Conservation (phyloP, 345 rosid genomes). For the Murraya koenigii region DNA sequence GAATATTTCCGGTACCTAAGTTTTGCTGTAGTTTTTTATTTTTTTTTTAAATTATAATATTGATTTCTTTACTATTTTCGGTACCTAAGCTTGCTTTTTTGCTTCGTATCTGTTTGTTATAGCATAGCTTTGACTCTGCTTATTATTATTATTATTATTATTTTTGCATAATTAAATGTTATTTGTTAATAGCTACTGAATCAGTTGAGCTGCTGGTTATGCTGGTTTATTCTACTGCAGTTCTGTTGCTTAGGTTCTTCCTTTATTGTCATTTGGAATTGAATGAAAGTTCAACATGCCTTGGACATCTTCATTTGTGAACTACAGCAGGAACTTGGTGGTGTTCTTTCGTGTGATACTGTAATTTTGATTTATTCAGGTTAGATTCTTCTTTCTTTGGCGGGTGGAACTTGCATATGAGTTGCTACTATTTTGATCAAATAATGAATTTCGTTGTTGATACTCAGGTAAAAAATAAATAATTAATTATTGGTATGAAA, state of each 20-base stretch:
- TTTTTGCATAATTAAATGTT: conserved; percentile 9
- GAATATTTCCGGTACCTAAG: neutral
- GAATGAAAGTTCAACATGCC: conserved; percentile 59
- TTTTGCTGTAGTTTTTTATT: neutral
- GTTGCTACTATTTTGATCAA: neutral
- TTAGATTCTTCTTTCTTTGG: conserved; percentile 16
- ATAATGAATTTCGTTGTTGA: neutral
- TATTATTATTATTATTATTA: neutral
- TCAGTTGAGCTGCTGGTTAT: neutral
- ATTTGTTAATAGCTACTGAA: neutral
- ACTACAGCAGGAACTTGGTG: conserved; percentile 62
- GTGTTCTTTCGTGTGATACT: conserved; percentile 77
- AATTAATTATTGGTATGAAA: neutral
- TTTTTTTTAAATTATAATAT: too few species aligned
- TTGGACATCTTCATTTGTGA: conserved; percentile 64
- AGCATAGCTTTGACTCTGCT: neutral
- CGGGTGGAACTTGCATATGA: neutral
- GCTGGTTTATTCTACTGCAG: conserved; percentile 26
- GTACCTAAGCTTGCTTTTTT: neutral
- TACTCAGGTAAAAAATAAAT: neutral
- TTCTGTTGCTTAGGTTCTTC: conserved; percentile 11
- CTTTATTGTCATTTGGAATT: conserved; percentile 12
- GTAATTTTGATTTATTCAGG: conserved; percentile 47
- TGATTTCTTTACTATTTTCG: too few species aligned
- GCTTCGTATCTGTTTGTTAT: neutral